A percentile compares a stretch with the other conserved stretches of the same genome.
These are phyloP conservation scores for Skeletonema tropicum DNA, from an alignment of 108 stramenopile species.

Conservation along the genomic window DNA sequence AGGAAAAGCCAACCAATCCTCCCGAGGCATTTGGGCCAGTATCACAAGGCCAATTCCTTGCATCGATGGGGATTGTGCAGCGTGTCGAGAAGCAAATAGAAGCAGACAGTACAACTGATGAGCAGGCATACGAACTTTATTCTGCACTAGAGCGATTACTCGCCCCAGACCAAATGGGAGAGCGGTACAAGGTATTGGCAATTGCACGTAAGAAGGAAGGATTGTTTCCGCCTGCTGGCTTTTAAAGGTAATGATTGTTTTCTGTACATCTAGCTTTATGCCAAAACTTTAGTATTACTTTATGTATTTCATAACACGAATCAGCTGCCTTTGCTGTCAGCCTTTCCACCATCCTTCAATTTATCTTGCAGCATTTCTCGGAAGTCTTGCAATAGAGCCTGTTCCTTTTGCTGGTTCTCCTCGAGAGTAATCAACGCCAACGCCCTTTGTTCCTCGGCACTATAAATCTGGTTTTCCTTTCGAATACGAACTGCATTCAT, in stretches of 20 bases:
- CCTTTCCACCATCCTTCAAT: constrained; percentile 44
- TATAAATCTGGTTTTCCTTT: constrained; percentile 99
- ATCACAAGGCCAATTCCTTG: constrained; percentile 90
- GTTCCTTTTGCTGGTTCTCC: constrained; percentile 97
- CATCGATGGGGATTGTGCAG: constrained; percentile 90
- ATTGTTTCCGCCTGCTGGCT: constrained; percentile 55
- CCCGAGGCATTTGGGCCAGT: constrained; percentile 85
- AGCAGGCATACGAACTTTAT: constrained; percentile 79
- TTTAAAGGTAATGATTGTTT: constrained; percentile 19
- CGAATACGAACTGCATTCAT: constrained; percentile 99
- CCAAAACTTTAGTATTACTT: background rate
- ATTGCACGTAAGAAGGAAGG: constrained; percentile 67
- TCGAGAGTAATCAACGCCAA: constrained; percentile 96
- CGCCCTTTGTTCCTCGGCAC: constrained; percentile 97
- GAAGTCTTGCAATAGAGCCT: constrained; percentile 93
- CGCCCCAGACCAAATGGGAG: constrained; percentile 92
- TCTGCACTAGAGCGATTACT: constrained; percentile 85
- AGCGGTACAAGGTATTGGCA: constrained; percentile 82
- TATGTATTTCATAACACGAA: background rate
- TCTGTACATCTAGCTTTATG: background rate
- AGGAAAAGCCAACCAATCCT: constrained; percentile 7
- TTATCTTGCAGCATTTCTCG: constrained; percentile 84
- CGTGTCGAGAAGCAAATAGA: constrained; percentile 81
- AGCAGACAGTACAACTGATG: constrained; percentile 80
- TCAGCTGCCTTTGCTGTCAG: background rate